Conservation (phyloP, 2,329 filamentous ascomycete species). For the Penicillium sp. region DNA sequence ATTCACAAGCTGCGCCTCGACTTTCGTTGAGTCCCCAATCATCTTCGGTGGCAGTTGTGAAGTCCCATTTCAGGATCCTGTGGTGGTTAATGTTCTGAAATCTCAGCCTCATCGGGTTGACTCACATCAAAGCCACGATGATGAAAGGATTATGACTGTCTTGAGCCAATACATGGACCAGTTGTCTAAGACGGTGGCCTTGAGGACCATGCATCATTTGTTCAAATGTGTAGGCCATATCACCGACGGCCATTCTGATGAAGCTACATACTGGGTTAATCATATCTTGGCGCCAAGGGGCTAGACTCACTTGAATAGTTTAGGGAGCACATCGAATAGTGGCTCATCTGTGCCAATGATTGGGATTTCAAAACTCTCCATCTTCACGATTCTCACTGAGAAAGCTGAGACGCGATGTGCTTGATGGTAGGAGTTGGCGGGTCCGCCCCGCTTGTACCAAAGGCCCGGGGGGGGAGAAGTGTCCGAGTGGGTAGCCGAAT, state of each 20-base stretch:
- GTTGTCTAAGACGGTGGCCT: slow-evolving; percentile 40
- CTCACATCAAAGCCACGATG: slow-evolving; percentile 55
- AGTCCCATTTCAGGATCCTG: slow-evolving; percentile 61
- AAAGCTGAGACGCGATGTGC: background rate
- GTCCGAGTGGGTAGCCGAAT: background rate
- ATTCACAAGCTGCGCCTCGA: slow-evolving; percentile 61
- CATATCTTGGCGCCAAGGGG: background rate
- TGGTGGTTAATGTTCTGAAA: background rate
- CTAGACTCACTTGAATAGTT: slow-evolving; percentile 39
- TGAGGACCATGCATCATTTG: slow-evolving; percentile 43
- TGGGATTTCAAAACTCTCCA: slow-evolving; percentile 35
- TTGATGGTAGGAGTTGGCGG: background rate
- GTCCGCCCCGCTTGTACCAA: background rate
- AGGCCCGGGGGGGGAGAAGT: background rate
- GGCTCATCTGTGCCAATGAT: slow-evolving; percentile 44
- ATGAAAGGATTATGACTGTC: slow-evolving; percentile 48
- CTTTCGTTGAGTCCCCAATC: slow-evolving; percentile 60
- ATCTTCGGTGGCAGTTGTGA: slow-evolving; percentile 52
- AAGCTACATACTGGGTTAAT: slow-evolving; percentile 32
- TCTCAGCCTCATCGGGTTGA: slow-evolving; percentile 1
- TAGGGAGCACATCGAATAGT: slow-evolving; percentile 42
- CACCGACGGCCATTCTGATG: slow-evolving; percentile 40
- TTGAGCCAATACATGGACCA: slow-evolving; percentile 43
- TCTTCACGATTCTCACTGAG: slow-evolving; percentile 8
- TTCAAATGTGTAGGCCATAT: slow-evolving; percentile 48